phyloP scores from a whole-genome alignment of 2,329 filamentous ascomycete genomes.

The Pseudocercospora musae region DNA sequence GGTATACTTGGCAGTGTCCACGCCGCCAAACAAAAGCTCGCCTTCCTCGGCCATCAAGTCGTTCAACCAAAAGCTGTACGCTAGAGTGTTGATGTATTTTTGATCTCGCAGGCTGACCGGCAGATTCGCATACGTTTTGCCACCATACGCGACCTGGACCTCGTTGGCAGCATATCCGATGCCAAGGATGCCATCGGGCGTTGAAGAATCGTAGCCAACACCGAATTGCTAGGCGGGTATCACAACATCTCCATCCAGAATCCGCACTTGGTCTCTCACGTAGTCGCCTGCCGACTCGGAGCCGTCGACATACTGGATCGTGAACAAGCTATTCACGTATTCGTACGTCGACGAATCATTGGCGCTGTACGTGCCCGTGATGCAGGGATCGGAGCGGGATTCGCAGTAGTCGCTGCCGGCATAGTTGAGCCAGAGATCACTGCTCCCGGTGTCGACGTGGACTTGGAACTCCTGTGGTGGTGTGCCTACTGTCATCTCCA shows the following conservation, averaged over 20 bases:
- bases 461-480: slow-evolving; percentile 53
- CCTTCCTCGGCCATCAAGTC: slow-evolving; percentile 61
- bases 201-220: slow-evolving; percentile 62
- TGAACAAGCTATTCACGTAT: slow-evolving; percentile 71
- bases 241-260: slow-evolving; percentile 50
- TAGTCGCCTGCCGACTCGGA: slow-evolving; percentile 76
- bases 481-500: slow-evolving; percentile 56
- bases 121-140: slow-evolving; percentile 57
- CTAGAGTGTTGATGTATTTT: slow-evolving; percentile 58
- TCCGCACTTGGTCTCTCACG: slow-evolving; percentile 65
- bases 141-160: slow-evolving; percentile 61
- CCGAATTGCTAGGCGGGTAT: slow-evolving; percentile 65
- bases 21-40: slow-evolving; percentile 74
- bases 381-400: slow-evolving; percentile 49
- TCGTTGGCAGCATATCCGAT: slow-evolving; percentile 81
- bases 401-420: slow-evolving; percentile 59
- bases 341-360: slow-evolving; percentile 72
- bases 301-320: slow-evolving; percentile 82
- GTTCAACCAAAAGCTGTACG: slow-evolving; percentile 66
- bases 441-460: slow-evolving; percentile 61
- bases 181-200: slow-evolving; percentile 70
- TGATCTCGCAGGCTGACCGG: slow-evolving; percentile 64
- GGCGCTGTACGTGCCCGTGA: slow-evolving; percentile 64
- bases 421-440: slow-evolving; percentile 66
- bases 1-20: slow-evolving; percentile 69